A percentile compares a stretch with the other conserved stretches of the same genome.
These are phyloP conservation scores for Pythium volutum DNA, from an alignment of 352 stramenopile genomes.

Conservation along the genomic window DNA sequence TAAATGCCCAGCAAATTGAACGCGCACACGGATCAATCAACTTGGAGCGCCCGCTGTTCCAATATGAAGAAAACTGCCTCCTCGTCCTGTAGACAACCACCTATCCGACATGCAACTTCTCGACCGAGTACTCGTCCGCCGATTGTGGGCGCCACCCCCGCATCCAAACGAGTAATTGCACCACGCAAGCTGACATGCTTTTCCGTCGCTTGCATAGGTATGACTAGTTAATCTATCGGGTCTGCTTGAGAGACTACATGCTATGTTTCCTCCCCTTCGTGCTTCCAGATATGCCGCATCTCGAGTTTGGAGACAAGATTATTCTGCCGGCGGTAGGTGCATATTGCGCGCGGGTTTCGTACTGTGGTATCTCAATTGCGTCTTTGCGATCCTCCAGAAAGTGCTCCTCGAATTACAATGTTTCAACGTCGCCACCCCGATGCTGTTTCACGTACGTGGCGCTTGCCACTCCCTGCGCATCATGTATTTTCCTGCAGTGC, in stretches of 20 bases:
- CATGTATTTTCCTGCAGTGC: background rate
- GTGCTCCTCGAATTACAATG: conserved; percentile 51
- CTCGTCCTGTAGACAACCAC: background rate
- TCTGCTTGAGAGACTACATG: background rate
- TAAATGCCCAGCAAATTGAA: background rate
- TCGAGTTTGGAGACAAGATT: conserved; percentile 70
- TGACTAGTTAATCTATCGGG: background rate
- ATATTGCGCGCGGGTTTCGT: background rate
- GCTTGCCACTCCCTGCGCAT: background rate
- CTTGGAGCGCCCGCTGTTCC: background rate
- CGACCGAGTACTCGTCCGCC: background rate
- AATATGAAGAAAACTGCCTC: background rate
- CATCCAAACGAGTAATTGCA: conserved; percentile 24
- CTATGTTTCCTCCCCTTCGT: background rate
- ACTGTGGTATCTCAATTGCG: background rate
- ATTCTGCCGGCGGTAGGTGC: conserved; percentile 41
- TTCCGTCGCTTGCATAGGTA: conserved; percentile 57
- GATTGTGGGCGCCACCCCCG: background rate
- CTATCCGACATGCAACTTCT: background rate
- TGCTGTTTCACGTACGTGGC: conserved; percentile 44
- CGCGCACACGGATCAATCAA: background rate
- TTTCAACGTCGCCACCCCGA: conserved; percentile 46
- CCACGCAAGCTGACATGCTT: conserved; percentile 50
- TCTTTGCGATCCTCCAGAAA: conserved; percentile 26
- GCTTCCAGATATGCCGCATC: conserved; percentile 45